These are phyloP conservation scores for Colletotrichum sp. DNA, from an alignment of 2,329 filamentous ascomycete species.

Conservation along the genomic window DNA sequence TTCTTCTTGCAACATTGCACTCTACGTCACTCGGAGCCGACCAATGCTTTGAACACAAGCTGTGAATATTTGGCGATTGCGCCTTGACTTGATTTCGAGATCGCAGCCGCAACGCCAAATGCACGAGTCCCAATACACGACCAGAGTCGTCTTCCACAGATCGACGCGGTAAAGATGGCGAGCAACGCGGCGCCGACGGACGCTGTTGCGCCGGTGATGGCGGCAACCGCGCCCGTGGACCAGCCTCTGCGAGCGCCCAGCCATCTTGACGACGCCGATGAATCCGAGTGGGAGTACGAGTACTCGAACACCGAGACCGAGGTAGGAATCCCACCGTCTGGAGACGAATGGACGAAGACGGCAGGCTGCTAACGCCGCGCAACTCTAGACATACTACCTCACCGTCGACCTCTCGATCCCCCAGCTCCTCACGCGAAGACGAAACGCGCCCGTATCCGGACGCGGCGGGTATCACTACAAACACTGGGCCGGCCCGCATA, in stretches of 20 bases:
- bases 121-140: neutral
- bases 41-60: neutral
- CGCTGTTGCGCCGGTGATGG: neutral
- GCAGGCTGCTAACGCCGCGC: neutral
- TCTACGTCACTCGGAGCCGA: neutral
- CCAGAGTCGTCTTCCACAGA: neutral
- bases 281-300: conserved; percentile 71
- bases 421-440: conserved; percentile 52
- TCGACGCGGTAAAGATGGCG: conserved; percentile 1
- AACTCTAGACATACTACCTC: conserved; percentile 63
- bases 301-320: conserved; percentile 69
- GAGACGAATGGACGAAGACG: neutral
- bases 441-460: conserved; percentile 24
- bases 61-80: neutral
- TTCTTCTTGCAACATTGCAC: neutral
- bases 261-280: conserved; percentile 44
- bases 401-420: conserved; percentile 67
- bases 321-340: conserved; percentile 35
- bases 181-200: neutral
- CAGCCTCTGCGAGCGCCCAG: neutral
- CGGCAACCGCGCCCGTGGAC: conserved; percentile 4
- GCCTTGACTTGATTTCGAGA: neutral
- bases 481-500: conserved; percentile 40
- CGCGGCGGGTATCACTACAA: conserved; percentile 53
- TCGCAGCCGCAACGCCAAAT: neutral